These are phyloP conservation scores for Phaeosphaeriaceae sp. DNA, from an alignment of 2,329 filamentous ascomycete genomes.

Conservation along the genomic window DNA sequence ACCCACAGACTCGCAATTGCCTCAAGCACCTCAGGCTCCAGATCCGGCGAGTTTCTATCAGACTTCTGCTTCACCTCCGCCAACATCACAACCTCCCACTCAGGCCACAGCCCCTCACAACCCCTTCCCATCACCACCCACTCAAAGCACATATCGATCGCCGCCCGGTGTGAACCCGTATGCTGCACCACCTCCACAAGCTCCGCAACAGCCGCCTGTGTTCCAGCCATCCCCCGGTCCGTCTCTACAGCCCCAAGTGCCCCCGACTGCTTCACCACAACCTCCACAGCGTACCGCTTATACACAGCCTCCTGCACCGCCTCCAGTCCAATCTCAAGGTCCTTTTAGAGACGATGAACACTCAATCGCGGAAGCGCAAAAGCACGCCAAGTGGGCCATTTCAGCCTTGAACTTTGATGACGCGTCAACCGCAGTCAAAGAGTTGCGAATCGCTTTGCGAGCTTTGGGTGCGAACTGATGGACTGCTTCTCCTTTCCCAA, in stretches of 20 bases:
- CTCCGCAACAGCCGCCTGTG: conserved; percentile 14
- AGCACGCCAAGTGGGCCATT: conserved; percentile 96
- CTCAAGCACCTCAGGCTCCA: conserved; percentile 30
- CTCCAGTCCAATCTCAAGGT: conserved; percentile 38
- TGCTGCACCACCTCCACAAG: conserved; percentile 14
- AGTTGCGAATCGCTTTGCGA: conserved; percentile 77
- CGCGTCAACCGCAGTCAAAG: conserved; percentile 84
- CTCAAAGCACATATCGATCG: conserved; percentile 20
- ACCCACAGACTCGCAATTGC: conserved; percentile 24
- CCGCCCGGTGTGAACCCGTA: conserved; percentile 8
- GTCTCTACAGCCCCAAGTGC: conserved; percentile 13
- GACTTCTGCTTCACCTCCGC: conserved; percentile 47
- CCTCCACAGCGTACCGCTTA: conserved; percentile 21
- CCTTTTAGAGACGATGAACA: conserved; percentile 68
- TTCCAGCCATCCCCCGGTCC: conserved; percentile 14
- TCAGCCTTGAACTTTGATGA: conserved; percentile 97
- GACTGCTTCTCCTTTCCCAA: neutral
- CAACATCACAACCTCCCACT: conserved; percentile 28
- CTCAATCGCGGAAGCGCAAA: conserved; percentile 80
- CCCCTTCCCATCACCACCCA: conserved; percentile 25
- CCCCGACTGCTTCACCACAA: conserved; percentile 2
- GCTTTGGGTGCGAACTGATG: conserved; percentile 68
- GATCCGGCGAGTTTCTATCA: conserved; percentile 45
- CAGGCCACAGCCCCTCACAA: conserved; percentile 30
- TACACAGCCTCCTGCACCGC: conserved; percentile 23